Percentiles rank a stretch among this genome's conserved stretches.
Conservation (phyloP, 352 stramenopile genomes). For the Phytopythium cucurbitacearum region DNA sequence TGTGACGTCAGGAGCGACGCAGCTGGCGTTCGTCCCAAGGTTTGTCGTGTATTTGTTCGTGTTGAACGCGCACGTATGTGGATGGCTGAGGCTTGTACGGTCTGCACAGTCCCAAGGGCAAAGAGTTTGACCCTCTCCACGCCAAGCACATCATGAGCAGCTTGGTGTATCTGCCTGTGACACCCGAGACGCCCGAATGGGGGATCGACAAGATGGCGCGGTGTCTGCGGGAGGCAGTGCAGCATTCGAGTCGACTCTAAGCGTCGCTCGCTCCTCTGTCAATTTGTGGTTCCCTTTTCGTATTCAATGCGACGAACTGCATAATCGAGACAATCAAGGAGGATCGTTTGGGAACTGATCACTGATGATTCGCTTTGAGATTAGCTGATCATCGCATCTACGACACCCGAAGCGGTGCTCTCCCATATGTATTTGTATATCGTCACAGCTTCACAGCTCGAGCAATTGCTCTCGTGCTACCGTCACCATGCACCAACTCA, state of each 20-base stretch:
- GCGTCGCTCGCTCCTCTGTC: not conserved
- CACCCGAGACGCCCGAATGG: constrained; percentile 71
- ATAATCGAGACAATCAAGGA: too few species aligned
- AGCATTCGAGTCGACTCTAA: constrained; percentile 17
- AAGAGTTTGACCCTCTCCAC: constrained; percentile 44
- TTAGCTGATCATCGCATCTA: not conserved
- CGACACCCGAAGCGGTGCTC: too few species aligned
- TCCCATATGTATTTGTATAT: too few species aligned
- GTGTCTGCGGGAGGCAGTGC: constrained; percentile 51
- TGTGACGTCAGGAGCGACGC: constrained; percentile 70
- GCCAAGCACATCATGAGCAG: constrained; percentile 75
- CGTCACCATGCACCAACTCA: too few species aligned
- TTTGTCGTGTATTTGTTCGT: constrained; percentile 4
- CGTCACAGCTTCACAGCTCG: too few species aligned
- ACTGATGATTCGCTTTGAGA: not conserved
- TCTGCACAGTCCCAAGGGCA: constrained; percentile 32
- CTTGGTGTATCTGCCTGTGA: constrained; percentile 77
- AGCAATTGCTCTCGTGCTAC: too few species aligned
- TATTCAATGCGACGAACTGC: not conserved
- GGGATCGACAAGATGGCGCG: constrained; percentile 74
- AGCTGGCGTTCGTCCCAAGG: constrained; percentile 67
- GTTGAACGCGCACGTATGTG: not conserved
- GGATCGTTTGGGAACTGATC: not conserved
- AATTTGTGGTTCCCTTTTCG: not conserved
- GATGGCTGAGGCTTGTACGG: not conserved